Evolutionary conservation across 805 yeast genomes (phyloP).

Genomic region (Wickerhamiella azymoides): DNA sequence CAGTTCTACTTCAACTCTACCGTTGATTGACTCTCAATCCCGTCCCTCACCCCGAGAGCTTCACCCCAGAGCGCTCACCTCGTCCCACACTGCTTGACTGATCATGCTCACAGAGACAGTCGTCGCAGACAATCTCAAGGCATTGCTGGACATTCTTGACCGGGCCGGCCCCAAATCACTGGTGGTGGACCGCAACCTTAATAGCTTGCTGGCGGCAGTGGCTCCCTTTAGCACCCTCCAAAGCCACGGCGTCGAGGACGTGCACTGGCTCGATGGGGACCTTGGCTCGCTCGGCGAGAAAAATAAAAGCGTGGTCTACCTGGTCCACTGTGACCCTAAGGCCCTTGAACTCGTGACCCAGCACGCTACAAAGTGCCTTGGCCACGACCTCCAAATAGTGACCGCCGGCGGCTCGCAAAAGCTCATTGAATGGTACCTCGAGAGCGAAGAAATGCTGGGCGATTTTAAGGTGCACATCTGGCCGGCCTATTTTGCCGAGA

Average conservation of each 20-base stretch:
- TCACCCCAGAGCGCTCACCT: too few relatives aligned
- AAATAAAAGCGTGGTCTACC: slow-evolving; percentile 16
- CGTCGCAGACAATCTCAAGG: slow-evolving; percentile 11
- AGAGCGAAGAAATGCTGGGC: slow-evolving; percentile 29
- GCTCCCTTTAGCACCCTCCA: slow-evolving; percentile 43
- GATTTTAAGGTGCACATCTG: slow-evolving; percentile 31
- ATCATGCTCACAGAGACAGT: slow-evolving; percentile 1
- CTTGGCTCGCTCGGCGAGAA: slow-evolving; percentile 12
- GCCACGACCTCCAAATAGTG: not conserved
- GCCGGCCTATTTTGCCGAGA: slow-evolving; percentile 30
- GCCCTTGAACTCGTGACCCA: slow-evolving; percentile 10
- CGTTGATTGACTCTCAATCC: too few relatives aligned
- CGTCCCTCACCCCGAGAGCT: too few relatives aligned
- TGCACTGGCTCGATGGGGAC: slow-evolving; percentile 32
- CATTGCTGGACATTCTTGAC: slow-evolving; percentile 14
- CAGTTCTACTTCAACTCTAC: too few relatives aligned
- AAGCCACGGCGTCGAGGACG: slow-evolving; percentile 35
- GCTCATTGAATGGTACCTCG: slow-evolving; percentile 18
- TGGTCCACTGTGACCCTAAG: slow-evolving; percentile 17
- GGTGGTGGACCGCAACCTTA: slow-evolving; percentile 34
- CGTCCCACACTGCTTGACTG: not conserved
- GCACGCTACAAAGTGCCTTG: slow-evolving; percentile 5
- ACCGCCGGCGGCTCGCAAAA: slow-evolving; percentile 11
- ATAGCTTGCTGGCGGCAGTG: slow-evolving; percentile 38
- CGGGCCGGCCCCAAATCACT: slow-evolving; percentile 21